Evolutionary conservation across 2,329 filamentous ascomycete species (phyloP), one percentile per base, ranked within the genome.

Genomic region (Dryadomyces quercus-mongolicae): DNA sequence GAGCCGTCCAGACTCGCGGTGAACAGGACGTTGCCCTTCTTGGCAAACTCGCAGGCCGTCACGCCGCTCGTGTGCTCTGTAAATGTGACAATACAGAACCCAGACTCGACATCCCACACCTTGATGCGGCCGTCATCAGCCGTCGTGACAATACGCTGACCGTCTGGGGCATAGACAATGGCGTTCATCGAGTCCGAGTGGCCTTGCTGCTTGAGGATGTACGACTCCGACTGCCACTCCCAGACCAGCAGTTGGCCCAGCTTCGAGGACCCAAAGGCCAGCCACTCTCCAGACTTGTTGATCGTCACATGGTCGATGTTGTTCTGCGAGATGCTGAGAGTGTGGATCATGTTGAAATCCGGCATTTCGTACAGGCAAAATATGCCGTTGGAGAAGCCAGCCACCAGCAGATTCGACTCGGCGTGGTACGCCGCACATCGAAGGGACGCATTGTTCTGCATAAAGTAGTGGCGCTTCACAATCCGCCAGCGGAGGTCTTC

Each of bases 201-300:
- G 0, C 92, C 93, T 68, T 97, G 93, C 65, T 98, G 93, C 70
- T 98, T 98, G 49, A 98, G 74, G 56, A 98, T 94, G 68, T 98
- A 98, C 6, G 92, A 97, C 69, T 98, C 94, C 0, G 93, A 98
- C 66, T 97, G 92, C 91, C 94, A 98, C 68, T 98, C 93, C 93
- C 93, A 98, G 4, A 98, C 93, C 4, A 98, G 73, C n/a, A 98
- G 75, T 66, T 98, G 93, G 0, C 94, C 94, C 5, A 95, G 77
- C 63, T 94, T 94, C 2, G 93, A 95, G 0, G 94, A 93, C 15
- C 92, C 93, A 67, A 98, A 96, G 0, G 94, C 94, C 21, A 98
- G 74, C 93, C 93, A 98, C 71, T 97, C 92, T 52, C 93, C 93
- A 36, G 85, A 88, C 67, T 88, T 86, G 71, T 97, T 98, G 65